Evolutionary conservation across 2,329 filamentous ascomycete species (phyloP).

Genomic region (Graphium sp.): DNA sequence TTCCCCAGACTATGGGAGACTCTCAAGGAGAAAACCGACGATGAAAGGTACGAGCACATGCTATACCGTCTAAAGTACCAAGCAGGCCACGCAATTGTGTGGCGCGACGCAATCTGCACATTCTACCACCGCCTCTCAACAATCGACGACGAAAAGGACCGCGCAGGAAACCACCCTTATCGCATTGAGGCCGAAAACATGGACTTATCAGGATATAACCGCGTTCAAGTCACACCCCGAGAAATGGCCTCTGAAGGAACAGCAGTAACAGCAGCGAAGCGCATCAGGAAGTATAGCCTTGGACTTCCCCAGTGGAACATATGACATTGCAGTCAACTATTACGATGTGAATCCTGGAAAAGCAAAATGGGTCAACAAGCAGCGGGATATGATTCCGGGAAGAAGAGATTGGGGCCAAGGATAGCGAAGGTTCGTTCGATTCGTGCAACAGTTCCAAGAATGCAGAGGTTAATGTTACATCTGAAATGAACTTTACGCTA

Average conservation of each 20-base stretch:
- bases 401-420: too few species aligned
- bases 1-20: slow-evolving; percentile 38
- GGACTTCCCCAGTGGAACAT: slow-evolving; percentile 31
- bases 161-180: slow-evolving; percentile 44
- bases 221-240: too few species aligned
- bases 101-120: slow-evolving; percentile 49
- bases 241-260: too few species aligned
- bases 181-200: slow-evolving; percentile 56
- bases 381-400: too few species aligned
- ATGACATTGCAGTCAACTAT: slow-evolving; percentile 50
- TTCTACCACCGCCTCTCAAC: slow-evolving; percentile 46
- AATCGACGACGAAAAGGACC: slow-evolving; percentile 36
- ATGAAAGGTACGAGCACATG: slow-evolving; percentile 39
- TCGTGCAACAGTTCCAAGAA: too few species aligned
- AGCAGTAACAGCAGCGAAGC: too few species aligned
- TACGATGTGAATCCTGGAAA: too few species aligned
- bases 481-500: too few species aligned
- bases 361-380: too few species aligned
- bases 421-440: too few species aligned
- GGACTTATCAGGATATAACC: slow-evolving; percentile 40
- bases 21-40: slow-evolving; percentile 38
- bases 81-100: slow-evolving; percentile 52
- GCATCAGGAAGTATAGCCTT: too few species aligned
- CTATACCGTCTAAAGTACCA: slow-evolving; percentile 45
- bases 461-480: too few species aligned